These are phyloP conservation scores for Ogataea paraovalis DNA, from an alignment of 805 yeast genomes.

Conservation along the genomic window DNA sequence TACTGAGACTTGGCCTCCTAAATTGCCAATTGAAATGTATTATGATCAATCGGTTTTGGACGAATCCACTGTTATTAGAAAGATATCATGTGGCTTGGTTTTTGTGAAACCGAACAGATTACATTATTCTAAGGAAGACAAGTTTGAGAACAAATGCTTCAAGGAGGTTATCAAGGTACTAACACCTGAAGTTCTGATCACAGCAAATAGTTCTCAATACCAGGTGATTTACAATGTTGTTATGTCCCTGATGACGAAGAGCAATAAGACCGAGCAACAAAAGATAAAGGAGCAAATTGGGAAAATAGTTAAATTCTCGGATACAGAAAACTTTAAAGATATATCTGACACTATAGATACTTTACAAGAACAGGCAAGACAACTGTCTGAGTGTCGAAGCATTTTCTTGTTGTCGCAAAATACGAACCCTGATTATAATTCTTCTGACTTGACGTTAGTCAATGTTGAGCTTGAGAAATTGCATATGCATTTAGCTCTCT, in stretches of 20 bases:
- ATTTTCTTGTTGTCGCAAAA: constrained; percentile 13
- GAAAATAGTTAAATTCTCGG: constrained; percentile 26
- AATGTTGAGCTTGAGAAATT: constrained; percentile 28
- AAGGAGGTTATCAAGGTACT: constrained; percentile 22
- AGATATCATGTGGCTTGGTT: constrained; percentile 49
- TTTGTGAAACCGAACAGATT: constrained; percentile 50
- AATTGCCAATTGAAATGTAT: constrained; percentile 61
- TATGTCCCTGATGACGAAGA: constrained; percentile 38
- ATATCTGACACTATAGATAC: constrained; percentile 14
- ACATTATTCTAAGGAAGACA: constrained; percentile 34
- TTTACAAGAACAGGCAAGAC: constrained; percentile 23
- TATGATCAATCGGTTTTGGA: constrained; percentile 42
- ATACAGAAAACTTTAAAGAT: constrained; percentile 21
- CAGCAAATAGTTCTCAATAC: constrained; percentile 57
- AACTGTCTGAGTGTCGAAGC: constrained; percentile 19
- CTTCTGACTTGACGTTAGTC: constrained; percentile 10
- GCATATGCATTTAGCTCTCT: constrained; percentile 20
- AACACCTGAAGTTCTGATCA: constrained; percentile 45
- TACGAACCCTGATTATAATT: constrained; percentile 6
- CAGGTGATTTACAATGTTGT: constrained; percentile 46
- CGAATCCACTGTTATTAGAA: constrained; percentile 44
- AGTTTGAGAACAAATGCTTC: constrained; percentile 12
- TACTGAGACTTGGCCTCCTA: constrained; percentile 56
- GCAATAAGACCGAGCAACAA: constrained; percentile 34
- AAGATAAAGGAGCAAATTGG: constrained; percentile 38